Evolutionary conservation across 306 rosid genomes (phyloP), one percentile per base, ranked within the genome.

Genomic region (Betula pendula): DNA sequence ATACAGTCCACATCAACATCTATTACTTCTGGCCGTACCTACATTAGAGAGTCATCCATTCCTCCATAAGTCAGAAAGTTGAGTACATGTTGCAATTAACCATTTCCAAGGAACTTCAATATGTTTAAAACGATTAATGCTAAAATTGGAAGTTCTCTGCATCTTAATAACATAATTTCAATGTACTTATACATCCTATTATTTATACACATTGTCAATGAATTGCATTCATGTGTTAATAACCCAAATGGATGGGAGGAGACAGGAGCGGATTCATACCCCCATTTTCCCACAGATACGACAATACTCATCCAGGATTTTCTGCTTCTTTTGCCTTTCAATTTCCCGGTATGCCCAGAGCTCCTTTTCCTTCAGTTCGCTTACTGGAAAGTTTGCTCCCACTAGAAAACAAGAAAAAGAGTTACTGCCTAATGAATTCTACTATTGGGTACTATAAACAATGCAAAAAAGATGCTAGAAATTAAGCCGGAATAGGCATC

Each of bases 1-100:
- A 90, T 75, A 83, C 62, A 79, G 49, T 90, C 88, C 84, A 68
- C 85, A 79, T 90, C 90, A 70, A 84, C 84, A 83, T 87, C 84
- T 66, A 85, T 65, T 81, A 88, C 85, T 50, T 73, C 69, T 52
- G 88, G 90, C n/a, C 53, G 75, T 79, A 89, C 93, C 94, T 92
- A 58, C 80, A 83, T 69, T 40, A 81, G 63, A 79, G 20, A 77
- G 71, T 43, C 19, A 42, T 72, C 71, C 48, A 20, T 44, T 47
- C 77, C 74, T 76, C 71, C 15, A 44, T 66, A 33, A 70, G 66
- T 31, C 42, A 22, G 50, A 47, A 68, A 7, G 16, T 38, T 35
- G 17, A 31, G 8, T 3, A 66, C 25, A 66, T 56, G 33, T 75
- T 40, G 75, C 38, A 63, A 75, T 59, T 75, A 59, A 33, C 6